Conservation (phyloP, 805 yeast genomes). For the Suhomyces canberraensis region DNA sequence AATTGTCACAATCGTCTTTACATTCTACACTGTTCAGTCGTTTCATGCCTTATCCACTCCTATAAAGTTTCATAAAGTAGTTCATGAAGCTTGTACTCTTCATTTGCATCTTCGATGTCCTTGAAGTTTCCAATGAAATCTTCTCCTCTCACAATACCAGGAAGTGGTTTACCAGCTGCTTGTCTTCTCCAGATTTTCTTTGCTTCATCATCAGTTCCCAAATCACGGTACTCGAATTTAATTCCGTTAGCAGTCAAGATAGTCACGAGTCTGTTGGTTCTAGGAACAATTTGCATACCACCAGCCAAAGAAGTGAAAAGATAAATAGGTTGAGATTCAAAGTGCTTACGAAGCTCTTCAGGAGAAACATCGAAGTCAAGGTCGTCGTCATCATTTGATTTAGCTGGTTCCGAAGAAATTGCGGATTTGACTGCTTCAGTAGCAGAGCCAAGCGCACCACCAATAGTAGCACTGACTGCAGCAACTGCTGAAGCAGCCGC, state of each 20-base stretch:
- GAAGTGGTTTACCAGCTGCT: conserved; percentile 68
- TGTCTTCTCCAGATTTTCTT: conserved; percentile 79
- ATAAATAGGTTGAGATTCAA: conserved; percentile 59
- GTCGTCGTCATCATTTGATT: conserved; percentile 10
- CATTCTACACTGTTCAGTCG: too few species aligned
- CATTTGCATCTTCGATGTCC: conserved; percentile 84
- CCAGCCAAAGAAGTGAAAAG: conserved; percentile 85
- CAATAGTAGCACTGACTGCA: conserved; percentile 1
- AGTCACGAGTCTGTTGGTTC: conserved; percentile 73
- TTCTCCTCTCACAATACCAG: conserved; percentile 82
- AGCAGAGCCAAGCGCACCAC: background rate
- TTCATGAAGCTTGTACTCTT: conserved; percentile 63
- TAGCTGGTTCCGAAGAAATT: background rate
- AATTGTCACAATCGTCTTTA: too few species aligned
- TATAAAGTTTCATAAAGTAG: conserved; percentile 62
- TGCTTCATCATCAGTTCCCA: conserved; percentile 86
- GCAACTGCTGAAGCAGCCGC: conserved; percentile 4
- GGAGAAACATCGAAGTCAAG: conserved; percentile 36
- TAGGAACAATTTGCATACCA: conserved; percentile 71
- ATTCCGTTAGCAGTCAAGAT: conserved; percentile 74
- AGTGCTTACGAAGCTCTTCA: conserved; percentile 41
- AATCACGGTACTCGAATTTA: conserved; percentile 64
- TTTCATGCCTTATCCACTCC: too few species aligned
- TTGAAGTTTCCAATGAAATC: conserved; percentile 83
- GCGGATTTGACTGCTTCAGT: conserved; percentile 3